These are phyloP conservation scores for Begonia peltatifolia DNA, from an alignment of 306 rosid genomes.

Conservation along the genomic window DNA sequence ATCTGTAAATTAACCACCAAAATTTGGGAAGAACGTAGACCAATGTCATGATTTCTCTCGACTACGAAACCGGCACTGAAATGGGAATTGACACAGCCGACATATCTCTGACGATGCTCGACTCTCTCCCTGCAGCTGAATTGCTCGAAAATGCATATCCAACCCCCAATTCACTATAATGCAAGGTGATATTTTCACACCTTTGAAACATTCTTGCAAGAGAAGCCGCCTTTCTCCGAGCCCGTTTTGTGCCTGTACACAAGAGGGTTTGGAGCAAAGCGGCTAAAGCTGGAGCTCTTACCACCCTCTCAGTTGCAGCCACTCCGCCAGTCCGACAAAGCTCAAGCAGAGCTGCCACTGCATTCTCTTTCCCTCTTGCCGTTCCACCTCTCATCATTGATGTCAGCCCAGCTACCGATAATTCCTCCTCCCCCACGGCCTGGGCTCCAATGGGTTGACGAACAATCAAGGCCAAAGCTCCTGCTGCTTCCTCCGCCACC, in stretches of 20 bases:
- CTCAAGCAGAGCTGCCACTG: conserved; percentile 92
- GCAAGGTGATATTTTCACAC: conserved; percentile 44
- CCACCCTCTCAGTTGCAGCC: conserved; percentile 66
- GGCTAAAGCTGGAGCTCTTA: conserved; percentile 71
- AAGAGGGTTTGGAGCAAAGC: conserved; percentile 69
- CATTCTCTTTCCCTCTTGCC: conserved; percentile 83
- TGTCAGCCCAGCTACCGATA: conserved; percentile 53
- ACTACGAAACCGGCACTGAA: conserved; percentile 74
- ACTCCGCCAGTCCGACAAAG: conserved; percentile 82
- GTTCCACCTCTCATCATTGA: conserved; percentile 91
- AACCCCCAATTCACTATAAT: conserved; percentile 68
- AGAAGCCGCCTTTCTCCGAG: conserved; percentile 93
- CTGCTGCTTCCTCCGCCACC: conserved; percentile 91
- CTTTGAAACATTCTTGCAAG: conserved; percentile 86
- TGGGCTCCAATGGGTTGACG: conserved; percentile 62
- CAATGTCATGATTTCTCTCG: conserved; percentile 13
- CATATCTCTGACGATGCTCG: conserved; percentile 59
- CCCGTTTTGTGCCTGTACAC: conserved; percentile 85
- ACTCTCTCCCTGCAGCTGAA: conserved; percentile 52
- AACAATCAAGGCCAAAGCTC: conserved; percentile 78
- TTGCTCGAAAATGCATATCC: conserved; percentile 66
- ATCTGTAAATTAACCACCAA: conserved; percentile 46
- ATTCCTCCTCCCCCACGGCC: conserved; percentile 57
- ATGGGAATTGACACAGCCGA: conserved; percentile 54
- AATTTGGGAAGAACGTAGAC: conserved; percentile 30